A percentile compares a stretch with the other conserved stretches of the same genome.
These are phyloP conservation scores for Protomyces pachydermus DNA, from an alignment of 1,139 yeast species.

Conservation along the genomic window DNA sequence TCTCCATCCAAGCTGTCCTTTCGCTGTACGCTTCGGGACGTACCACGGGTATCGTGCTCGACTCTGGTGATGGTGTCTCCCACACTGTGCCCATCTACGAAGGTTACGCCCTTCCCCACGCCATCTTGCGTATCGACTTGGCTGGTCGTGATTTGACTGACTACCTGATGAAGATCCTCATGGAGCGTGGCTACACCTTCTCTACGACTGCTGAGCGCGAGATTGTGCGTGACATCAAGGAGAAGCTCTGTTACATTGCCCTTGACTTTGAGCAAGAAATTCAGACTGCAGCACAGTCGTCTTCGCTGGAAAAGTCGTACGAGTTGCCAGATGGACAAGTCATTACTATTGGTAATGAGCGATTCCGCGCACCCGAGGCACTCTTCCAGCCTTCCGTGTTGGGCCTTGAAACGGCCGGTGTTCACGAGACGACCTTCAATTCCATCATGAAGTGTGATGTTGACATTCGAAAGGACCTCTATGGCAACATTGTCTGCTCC, in stretches of 20 bases:
- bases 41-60: constrained; percentile 99
- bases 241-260: constrained; percentile 96
- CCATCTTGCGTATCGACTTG: constrained; percentile 95
- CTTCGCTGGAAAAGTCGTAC: constrained; percentile 96
- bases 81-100: constrained; percentile 99
- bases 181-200: constrained; percentile 98
- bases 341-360: constrained; percentile 98
- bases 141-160: constrained; percentile 99
- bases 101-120: constrained; percentile 99
- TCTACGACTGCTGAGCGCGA: constrained; percentile 99
- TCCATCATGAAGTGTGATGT: constrained; percentile 99
- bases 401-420: constrained; percentile 98
- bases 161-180: constrained; percentile 94
- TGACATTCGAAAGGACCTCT: constrained; percentile 97
- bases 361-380: constrained; percentile 99
- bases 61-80: constrained; percentile 97
- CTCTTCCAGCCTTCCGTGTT: constrained; percentile 97
- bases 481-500: constrained; percentile 96
- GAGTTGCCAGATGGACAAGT: constrained; percentile 99
- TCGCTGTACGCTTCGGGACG: constrained; percentile 98
- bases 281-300: constrained; percentile 98
- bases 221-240: constrained; percentile 98
- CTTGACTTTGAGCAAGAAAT: constrained; percentile 95
- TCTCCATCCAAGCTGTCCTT: constrained; percentile 95
- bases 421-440: constrained; percentile 98